phyloP scores from a whole-genome alignment of 345 rosid species.

The Stellera chamaejasme region DNA sequence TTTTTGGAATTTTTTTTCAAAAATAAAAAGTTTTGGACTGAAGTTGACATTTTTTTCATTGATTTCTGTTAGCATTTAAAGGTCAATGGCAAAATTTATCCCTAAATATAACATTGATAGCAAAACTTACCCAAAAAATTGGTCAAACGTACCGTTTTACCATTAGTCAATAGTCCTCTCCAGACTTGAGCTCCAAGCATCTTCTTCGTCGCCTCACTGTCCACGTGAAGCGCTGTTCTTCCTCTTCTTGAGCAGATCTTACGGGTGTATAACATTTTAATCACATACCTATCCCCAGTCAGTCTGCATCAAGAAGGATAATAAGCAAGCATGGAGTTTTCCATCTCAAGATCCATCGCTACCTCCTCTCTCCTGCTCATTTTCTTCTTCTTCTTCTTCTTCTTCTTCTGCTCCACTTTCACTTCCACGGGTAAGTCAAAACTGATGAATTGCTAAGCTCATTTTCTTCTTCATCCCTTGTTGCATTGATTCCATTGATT shows the following conservation, averaged over 20 bases:
- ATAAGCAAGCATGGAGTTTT: conserved; percentile 34
- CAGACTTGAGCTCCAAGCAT: background rate
- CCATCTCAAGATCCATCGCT: conserved; percentile 24
- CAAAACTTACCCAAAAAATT: too few relatives aligned
- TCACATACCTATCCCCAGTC: background rate
- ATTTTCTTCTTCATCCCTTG: background rate
- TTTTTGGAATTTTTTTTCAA: too few relatives aligned
- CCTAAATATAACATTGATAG: too few relatives aligned
- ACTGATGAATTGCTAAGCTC: background rate
- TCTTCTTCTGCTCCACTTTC: conserved; percentile 52
- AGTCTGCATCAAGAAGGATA: conserved; percentile 16
- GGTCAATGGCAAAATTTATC: too few relatives aligned
- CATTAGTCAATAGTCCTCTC: too few relatives aligned
- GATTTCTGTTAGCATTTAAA: too few relatives aligned
- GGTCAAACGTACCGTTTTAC: too few relatives aligned
- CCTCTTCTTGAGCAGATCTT: conserved; percentile 30
- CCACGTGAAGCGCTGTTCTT: conserved; percentile 15
- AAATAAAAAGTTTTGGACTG: too few relatives aligned
- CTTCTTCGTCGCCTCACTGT: background rate
- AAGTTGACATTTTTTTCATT: too few relatives aligned
- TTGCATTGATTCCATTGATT: too few relatives aligned
- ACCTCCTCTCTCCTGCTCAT: conserved; percentile 28
- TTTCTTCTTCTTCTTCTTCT: conserved; percentile 58
- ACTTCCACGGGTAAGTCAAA: conserved; percentile 50
- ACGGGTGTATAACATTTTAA: conserved; percentile 5